Conservation (phyloP, 2,329 filamentous ascomycete species). For the Emericellopsis cladophorae region DNA sequence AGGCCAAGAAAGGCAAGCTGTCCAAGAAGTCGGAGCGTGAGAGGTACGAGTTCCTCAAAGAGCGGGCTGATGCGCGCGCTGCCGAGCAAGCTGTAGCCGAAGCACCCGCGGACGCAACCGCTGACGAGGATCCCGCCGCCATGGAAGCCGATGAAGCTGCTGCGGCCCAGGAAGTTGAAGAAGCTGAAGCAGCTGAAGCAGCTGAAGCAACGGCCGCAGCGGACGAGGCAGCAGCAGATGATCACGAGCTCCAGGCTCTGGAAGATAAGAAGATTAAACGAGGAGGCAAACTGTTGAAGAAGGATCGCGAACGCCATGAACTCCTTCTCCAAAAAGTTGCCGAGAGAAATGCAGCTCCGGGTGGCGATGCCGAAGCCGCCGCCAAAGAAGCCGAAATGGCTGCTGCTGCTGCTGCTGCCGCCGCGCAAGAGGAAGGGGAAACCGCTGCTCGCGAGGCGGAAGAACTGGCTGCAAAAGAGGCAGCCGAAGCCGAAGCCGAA, state of each 20-base stretch:
- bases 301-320: conserved; percentile 14
- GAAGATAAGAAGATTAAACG: conserved; percentile 18
- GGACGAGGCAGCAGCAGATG: conserved; percentile 7
- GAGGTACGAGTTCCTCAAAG: background rate
- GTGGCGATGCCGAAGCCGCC: conserved; percentile 6
- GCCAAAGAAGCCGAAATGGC: conserved; percentile 10
- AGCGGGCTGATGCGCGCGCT: background rate
- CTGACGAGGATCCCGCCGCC: conserved; percentile 7
- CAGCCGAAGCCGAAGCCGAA: conserved; percentile 19
- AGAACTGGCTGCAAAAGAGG: conserved; percentile 21
- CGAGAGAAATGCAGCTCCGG: conserved; percentile 7
- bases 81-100: background rate
- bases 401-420: conserved; percentile 10
- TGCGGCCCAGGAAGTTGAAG: conserved; percentile 11
- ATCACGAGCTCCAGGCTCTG: conserved; percentile 18
- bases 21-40: conserved; percentile 5
- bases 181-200: conserved; percentile 13
- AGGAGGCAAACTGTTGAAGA: conserved; percentile 9
- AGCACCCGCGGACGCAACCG: too few relatives aligned
- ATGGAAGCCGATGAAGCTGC: conserved; percentile 8
- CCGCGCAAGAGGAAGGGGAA: conserved; percentile 24
- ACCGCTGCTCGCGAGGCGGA: conserved; percentile 18
- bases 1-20: conserved; percentile 13
- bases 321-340: conserved; percentile 7
- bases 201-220: conserved; percentile 9